Evolutionary conservation across 2,329 filamentous ascomycete genomes (phyloP).

Genomic region (Apiospora sp.): DNA sequence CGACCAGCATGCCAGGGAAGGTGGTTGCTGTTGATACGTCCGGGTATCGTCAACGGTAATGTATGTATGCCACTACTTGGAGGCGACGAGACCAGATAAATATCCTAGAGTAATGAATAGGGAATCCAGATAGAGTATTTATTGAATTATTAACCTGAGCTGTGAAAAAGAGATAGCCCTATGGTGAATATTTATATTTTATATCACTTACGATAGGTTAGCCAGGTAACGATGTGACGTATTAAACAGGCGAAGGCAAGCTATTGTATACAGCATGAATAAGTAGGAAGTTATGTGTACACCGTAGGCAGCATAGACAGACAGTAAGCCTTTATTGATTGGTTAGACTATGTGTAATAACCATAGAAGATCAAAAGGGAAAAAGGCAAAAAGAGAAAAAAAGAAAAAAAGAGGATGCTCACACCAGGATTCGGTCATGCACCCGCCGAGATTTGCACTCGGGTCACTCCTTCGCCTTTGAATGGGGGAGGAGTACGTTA

Average conservation of each 20-base stretch:
- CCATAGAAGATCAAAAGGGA: neutral
- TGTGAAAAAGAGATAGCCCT: neutral
- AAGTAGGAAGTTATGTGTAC: neutral
- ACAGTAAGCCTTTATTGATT: neutral
- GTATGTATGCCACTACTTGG: no score
- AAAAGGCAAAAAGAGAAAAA: neutral
- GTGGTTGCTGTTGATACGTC: slow-evolving; percentile 4
- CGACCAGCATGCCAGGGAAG: neutral
- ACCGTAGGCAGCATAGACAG: neutral
- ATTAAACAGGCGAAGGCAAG: neutral
- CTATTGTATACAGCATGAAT: neutral
- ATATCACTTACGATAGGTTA: neutral
- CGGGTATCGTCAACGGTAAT: neutral
- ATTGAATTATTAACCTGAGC: neutral
- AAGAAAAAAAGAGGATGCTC: neutral
- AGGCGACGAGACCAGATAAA: no score
- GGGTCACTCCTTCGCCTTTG: slow-evolving; percentile 35
- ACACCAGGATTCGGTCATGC: slow-evolving; percentile 2
- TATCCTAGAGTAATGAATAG: no score
- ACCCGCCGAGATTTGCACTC: slow-evolving; percentile 42
- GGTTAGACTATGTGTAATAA: neutral
- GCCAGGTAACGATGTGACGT: neutral
- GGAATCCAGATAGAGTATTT: no score
- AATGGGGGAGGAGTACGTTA: slow-evolving; percentile 40
- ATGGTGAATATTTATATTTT: neutral